A percentile compares a stretch with the other conserved stretches of the same genome.
These are phyloP conservation scores for Ceratocystis ficicola DNA, from an alignment of 2,329 filamentous ascomycete species.

Conservation along the genomic window DNA sequence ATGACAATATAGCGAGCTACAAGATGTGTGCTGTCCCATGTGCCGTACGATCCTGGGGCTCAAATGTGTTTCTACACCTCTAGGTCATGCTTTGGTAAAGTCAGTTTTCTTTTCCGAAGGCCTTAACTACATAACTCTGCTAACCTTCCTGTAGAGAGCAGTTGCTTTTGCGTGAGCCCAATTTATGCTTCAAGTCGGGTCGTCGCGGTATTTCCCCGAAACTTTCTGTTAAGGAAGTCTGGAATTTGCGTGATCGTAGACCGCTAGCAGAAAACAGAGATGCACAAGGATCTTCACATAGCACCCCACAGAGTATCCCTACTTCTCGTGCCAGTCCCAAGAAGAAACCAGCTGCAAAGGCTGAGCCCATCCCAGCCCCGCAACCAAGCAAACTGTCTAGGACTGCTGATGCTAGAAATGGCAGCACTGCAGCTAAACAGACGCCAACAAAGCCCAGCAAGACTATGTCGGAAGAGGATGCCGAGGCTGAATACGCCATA, in stretches of 20 bases:
- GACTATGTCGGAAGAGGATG: background rate
- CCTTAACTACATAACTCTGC: background rate
- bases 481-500: slow-evolving; percentile 1
- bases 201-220: background rate
- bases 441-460: background rate
- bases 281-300: background rate
- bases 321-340: slow-evolving; percentile 26
- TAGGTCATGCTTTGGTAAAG: slow-evolving; percentile 32
- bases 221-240: background rate
- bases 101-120: slow-evolving; percentile 24
- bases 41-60: slow-evolving; percentile 30
- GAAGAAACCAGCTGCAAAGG: slow-evolving; percentile 29
- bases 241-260: slow-evolving; percentile 7
- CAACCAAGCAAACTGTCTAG: slow-evolving; percentile 12
- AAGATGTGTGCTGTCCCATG: slow-evolving; percentile 29
- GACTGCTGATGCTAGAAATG: background rate
- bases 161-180: slow-evolving; percentile 28
- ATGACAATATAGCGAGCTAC: slow-evolving; percentile 28
- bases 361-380: slow-evolving; percentile 24
- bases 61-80: slow-evolving; percentile 29
- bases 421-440: background rate
- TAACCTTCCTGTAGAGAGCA: slow-evolving; percentile 28
- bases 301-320: background rate
- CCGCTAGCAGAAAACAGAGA: background rate
- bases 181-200: background rate